phyloP scores from a whole-genome alignment of 2,329 filamentous ascomycete genomes.

The Aspergillus melleus region DNA sequence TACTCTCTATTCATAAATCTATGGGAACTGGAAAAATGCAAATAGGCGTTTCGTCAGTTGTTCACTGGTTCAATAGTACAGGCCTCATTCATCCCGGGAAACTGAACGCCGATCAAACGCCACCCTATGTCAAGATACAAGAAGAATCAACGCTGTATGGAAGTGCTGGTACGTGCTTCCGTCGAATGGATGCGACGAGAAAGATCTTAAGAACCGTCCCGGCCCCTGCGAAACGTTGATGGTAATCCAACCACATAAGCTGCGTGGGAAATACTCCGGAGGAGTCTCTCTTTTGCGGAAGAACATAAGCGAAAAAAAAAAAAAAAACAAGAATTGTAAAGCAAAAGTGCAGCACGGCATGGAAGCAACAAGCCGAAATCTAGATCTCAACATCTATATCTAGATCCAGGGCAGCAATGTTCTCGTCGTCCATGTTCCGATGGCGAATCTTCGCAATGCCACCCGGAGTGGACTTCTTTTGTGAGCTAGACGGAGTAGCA shows the following conservation, averaged over 20 bases:
- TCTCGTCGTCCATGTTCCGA: conserved; percentile 84
- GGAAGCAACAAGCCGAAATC: neutral
- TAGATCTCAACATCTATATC: conserved; percentile 90
- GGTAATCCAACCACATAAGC: neutral
- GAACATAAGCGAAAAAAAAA: neutral
- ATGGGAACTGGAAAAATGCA: neutral
- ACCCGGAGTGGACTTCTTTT: conserved; percentile 39
- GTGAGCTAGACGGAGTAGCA: conserved; percentile 33
- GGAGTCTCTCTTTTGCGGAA: neutral
- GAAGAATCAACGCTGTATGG: conserved; percentile 15
- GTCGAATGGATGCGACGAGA: neutral
- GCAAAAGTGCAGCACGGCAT: neutral
- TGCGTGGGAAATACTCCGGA: neutral
- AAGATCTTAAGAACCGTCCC: neutral
- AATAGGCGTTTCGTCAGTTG: neutral
- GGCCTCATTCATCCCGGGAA: conserved; percentile 2
- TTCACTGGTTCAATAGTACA: conserved; percentile 15
- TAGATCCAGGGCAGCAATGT: conserved; percentile 84
- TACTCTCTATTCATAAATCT: neutral
- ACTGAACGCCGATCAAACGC: conserved; percentile 18
- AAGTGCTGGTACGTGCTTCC: neutral
- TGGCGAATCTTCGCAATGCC: conserved; percentile 69
- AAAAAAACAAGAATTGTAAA: neutral
- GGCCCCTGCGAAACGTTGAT: neutral
- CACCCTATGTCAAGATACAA: conserved; percentile 16